These are phyloP conservation scores for Aegilops longissima DNA, from an alignment of 176 grass and related monocot species.

Conservation along the genomic window DNA sequence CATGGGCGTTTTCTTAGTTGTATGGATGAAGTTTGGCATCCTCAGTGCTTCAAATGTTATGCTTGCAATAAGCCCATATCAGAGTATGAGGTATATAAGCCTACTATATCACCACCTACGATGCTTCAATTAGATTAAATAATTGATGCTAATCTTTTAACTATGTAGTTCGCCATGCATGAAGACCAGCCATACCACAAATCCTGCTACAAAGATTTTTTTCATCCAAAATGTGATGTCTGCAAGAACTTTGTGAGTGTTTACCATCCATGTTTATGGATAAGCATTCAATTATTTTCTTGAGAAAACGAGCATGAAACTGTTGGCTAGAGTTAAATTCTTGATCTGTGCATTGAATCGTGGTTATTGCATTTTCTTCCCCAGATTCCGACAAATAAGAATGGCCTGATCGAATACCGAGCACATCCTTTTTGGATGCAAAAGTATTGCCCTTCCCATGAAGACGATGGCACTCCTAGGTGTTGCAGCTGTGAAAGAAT, in stretches of 20 bases:
- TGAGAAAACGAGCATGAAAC: background rate
- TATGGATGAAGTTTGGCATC: conserved; percentile 89
- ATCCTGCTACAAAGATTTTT: conserved; percentile 79
- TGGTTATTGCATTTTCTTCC: conserved; percentile 22
- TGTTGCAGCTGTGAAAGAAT: conserved; percentile 98
- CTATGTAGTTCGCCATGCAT: conserved; percentile 72
- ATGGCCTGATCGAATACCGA: conserved; percentile 78
- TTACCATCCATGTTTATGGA: background rate
- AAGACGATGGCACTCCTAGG: conserved; percentile 81
- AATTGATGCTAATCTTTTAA: conserved; percentile 26
- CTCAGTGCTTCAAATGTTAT: conserved; percentile 86
- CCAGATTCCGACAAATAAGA: conserved; percentile 80
- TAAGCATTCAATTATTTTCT: conserved; percentile 7
- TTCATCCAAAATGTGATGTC: conserved; percentile 91
- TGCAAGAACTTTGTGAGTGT: conserved; percentile 77
- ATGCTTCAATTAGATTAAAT: conserved; percentile 13
- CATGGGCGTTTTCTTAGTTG: conserved; percentile 73
- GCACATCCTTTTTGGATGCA: conserved; percentile 96
- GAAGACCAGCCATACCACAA: conserved; percentile 80
- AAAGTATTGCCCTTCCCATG: conserved; percentile 91
- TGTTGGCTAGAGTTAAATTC: conserved; percentile 14
- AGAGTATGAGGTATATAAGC: conserved; percentile 71
- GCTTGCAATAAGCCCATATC: conserved; percentile 86
- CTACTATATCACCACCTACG: background rate
- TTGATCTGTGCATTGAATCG: background rate